These are phyloP conservation scores for Penicillium parvum DNA, from an alignment of 495 filamentous ascomycete species.

Conservation along the genomic window DNA sequence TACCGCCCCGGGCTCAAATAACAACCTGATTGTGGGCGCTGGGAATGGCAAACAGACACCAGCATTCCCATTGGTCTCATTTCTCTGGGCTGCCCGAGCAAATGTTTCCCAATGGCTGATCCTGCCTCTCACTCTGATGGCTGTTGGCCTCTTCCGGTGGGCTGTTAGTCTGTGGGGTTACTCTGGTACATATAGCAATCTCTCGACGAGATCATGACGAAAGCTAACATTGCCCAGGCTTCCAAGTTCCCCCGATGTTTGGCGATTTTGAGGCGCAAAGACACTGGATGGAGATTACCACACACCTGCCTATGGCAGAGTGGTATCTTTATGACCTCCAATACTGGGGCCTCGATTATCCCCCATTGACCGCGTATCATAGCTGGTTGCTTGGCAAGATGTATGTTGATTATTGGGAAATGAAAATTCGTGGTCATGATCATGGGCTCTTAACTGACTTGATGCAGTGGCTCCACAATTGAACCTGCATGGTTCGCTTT, in stretches of 20 bases:
- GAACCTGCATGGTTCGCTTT: constrained; percentile 88
- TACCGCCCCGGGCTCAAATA: constrained; percentile 47
- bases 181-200: constrained; percentile 58
- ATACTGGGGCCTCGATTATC: constrained; percentile 98
- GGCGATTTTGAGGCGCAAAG: constrained; percentile 97
- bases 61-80: constrained; percentile 82
- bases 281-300: constrained; percentile 98
- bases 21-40: constrained; percentile 43
- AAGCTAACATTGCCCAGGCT: constrained; percentile 53
- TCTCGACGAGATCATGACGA: neutral
- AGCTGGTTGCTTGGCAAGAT: constrained; percentile 90
- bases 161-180: constrained; percentile 89
- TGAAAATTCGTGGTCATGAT: neutral
- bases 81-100: constrained; percentile 85
- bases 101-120: constrained; percentile 89
- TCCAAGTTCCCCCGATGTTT: constrained; percentile 79
- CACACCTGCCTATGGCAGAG: constrained; percentile 78
- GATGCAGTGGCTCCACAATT: constrained; percentile 61
- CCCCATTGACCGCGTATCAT: constrained; percentile 95
- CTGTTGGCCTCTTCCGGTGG: constrained; percentile 89
- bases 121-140: constrained; percentile 82
- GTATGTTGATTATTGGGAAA: constrained; percentile 31
- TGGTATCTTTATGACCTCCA: constrained; percentile 97
- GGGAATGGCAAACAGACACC: constrained; percentile 40
- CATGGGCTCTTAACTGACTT: constrained; percentile 11